Percentiles rank a stretch among this genome's conserved stretches.
Evolutionary conservation across 306 rosid species (phyloP).

Genomic region (Malus asiatica): DNA sequence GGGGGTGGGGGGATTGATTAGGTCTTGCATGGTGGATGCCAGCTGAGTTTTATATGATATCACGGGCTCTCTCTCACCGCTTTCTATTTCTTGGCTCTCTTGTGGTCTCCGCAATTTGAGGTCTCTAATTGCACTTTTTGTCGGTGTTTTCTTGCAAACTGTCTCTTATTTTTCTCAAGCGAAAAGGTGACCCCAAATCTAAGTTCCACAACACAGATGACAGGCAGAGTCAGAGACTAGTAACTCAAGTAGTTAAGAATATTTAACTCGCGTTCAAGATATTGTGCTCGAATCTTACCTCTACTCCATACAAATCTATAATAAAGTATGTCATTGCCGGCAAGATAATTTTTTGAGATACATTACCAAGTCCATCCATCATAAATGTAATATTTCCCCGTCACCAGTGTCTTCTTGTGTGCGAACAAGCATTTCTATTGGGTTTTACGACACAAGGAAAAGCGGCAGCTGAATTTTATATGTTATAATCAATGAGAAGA

Average conservation of each 20-base stretch:
- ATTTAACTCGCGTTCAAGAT: neutral
- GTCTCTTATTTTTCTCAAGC: neutral
- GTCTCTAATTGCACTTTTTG: neutral
- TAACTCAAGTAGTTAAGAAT: too few species aligned
- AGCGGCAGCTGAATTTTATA: too few species aligned
- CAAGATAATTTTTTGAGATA: too few species aligned
- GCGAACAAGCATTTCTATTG: neutral
- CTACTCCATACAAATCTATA: neutral
- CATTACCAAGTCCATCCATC: too few species aligned
- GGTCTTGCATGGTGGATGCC: constrained; percentile 27
- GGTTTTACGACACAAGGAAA: neutral
- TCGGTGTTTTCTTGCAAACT: neutral
- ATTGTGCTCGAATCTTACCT: neutral
- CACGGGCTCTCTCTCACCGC: neutral
- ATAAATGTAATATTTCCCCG: too few species aligned
- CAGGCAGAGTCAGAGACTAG: neutral
- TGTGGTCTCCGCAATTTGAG: constrained; percentile 15
- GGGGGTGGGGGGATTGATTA: neutral
- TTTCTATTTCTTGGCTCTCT: constrained; percentile 7
- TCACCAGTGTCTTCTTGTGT: neutral
- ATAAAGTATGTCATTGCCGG: neutral
- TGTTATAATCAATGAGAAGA: too few species aligned
- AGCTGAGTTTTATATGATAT: constrained; percentile 15
- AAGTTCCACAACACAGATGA: neutral
- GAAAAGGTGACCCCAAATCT: neutral